Evolutionary conservation across 352 stramenopile species (phyloP), one percentile per base, ranked within the genome.

Genomic region (Aphanomyces cochlioides): DNA sequence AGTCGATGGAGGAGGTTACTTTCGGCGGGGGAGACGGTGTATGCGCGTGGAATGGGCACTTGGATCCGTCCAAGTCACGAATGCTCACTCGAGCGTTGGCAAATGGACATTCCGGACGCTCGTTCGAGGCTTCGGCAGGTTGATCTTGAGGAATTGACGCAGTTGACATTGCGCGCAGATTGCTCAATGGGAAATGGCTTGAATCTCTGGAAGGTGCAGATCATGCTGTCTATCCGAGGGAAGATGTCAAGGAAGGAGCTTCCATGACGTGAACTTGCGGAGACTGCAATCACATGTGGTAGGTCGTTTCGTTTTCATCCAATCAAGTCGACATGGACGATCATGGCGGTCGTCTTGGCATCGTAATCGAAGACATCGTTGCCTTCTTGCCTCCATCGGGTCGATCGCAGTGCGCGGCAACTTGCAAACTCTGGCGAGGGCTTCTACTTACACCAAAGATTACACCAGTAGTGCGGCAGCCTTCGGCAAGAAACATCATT

Each of bases 31-130:
- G 39, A 34, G 5, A 17, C 2, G 8, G 41, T 38, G 38, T 34
- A 34, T 67, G 59, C 3, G 59, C 39, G n/a, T 67, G 59, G 59
- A 67, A 67, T 3, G 40, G 59, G 17, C 59, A 67, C 43, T 41
- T 7, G 58, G 3, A 34, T 4, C 7, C 5, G 38, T 7, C 17
- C 13, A 56, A 17, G 21, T 41, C 6, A 39, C 12, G 6, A 53
- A 67, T 21, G 7, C 17, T 21, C 5, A 39, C 17, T 13, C 17
- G 5, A 5, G 56, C 38, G 21, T 53, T 56, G 19, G 59, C 59
- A 67, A 67, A 67, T 34, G 59, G 59, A 39, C 59, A 67, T 38
- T 53, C 59, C 15, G 39, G 13, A 13, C 7, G 4, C 57, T 17
- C 43, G 54, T 3, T 37, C 17, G 54, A 3, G 5, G 7, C 28